A percentile compares a stretch with the other conserved stretches of the same genome.
These are phyloP conservation scores for Penicillium oxalicum DNA, from an alignment of 2,329 filamentous ascomycete species.

Conservation along the genomic window DNA sequence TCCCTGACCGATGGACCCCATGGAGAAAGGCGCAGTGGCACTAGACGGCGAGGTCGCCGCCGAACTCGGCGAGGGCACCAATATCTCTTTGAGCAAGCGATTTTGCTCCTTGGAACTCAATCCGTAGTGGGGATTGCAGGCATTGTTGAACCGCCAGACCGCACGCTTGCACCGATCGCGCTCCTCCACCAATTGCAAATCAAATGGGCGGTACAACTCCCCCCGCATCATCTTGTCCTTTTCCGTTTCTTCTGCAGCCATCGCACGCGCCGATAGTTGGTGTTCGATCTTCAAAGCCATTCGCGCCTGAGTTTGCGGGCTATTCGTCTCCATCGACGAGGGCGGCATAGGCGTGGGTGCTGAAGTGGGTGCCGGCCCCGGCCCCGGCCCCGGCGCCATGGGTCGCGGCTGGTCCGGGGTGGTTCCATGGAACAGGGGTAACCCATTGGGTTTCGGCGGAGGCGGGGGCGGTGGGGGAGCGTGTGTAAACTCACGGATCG, in stretches of 20 bases:
- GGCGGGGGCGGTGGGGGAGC: slow-evolving; percentile 24
- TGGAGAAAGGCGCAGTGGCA: slow-evolving; percentile 48
- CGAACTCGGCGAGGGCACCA: slow-evolving; percentile 30
- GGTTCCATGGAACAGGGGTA: slow-evolving; percentile 33
- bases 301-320: slow-evolving; percentile 39
- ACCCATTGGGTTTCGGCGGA: slow-evolving; percentile 30
- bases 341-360: neutral
- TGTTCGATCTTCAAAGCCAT: slow-evolving; percentile 41
- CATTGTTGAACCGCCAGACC: slow-evolving; percentile 81
- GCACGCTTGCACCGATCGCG: slow-evolving; percentile 77
- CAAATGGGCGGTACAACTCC: slow-evolving; percentile 71
- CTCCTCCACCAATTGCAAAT: slow-evolving; percentile 71
- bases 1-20: slow-evolving; percentile 63
- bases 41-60: slow-evolving; percentile 45
- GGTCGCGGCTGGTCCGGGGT: slow-evolving; percentile 32
- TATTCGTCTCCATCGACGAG: slow-evolving; percentile 32
- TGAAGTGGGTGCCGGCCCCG: slow-evolving; percentile 6
- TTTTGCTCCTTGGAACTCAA: slow-evolving; percentile 51
- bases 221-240: slow-evolving; percentile 87
- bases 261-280: slow-evolving; percentile 34
- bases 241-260: slow-evolving; percentile 54
- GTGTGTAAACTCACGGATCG: slow-evolving; percentile 37
- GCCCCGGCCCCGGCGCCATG: slow-evolving; percentile 20
- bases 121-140: slow-evolving; percentile 66
- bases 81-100: slow-evolving; percentile 34